Percentiles rank a stretch among this genome's conserved stretches.
These are phyloP conservation scores for Stephania yunnanensis DNA, from an alignment of 164 flowering plant genomes.

Conservation along the genomic window DNA sequence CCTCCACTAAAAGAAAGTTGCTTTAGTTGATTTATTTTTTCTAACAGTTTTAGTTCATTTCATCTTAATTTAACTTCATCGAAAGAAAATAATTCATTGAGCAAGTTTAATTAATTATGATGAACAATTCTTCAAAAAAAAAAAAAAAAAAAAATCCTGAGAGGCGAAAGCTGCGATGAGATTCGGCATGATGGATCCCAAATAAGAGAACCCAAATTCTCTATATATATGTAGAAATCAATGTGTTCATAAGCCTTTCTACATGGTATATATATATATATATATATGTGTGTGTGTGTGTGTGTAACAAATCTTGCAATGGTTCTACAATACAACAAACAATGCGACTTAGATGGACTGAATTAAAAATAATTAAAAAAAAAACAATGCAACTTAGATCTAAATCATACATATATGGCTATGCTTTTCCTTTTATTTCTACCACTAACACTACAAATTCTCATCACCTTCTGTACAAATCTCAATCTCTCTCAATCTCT, in stretches of 20 bases:
- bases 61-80: neutral
- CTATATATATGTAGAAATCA: neutral
- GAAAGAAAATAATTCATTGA: neutral
- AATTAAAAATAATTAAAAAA: too few relatives aligned
- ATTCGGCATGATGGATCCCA: neutral
- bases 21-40: neutral
- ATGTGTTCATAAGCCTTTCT: neutral
- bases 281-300: too few relatives aligned
- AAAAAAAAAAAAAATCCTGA: neutral
- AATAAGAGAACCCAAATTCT: neutral
- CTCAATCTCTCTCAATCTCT: neutral
- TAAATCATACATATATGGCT: neutral
- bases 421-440: neutral
- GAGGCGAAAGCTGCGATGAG: neutral
- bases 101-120: neutral
- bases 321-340: neutral
- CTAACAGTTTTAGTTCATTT: neutral
- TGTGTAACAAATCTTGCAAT: neutral
- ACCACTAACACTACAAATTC: neutral
- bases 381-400: neutral
- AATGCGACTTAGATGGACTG: neutral
- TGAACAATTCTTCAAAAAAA: neutral
- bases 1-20: neutral
- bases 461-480: slow-evolving; percentile 11
- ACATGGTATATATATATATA: neutral